Evolutionary conservation across 129 eudicot species (phyloP).

Genomic region (Ambrosia trifida): DNA sequence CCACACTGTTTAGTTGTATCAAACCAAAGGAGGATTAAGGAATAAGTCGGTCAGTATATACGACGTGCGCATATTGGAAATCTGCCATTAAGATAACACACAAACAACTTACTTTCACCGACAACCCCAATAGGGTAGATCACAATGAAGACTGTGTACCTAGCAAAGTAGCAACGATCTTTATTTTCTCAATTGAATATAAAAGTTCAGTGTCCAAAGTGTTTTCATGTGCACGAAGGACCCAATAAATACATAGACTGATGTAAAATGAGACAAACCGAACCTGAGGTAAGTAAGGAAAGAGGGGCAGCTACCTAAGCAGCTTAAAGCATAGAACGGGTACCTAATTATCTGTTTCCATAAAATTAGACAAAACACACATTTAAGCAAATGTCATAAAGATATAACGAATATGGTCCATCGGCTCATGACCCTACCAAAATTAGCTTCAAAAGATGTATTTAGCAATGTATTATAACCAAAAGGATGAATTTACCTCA

Average conservation of each 20-base stretch:
- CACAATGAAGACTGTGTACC: slow-evolving; percentile 87
- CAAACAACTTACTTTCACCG: slow-evolving; percentile 78
- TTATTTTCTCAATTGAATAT: slow-evolving; percentile 7
- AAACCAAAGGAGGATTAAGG: background rate
- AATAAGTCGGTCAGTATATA: slow-evolving; percentile 10
- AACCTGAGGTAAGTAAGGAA: slow-evolving; percentile 82
- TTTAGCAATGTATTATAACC: background rate
- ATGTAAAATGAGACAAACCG: slow-evolving; percentile 24
- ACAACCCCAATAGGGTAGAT: slow-evolving; percentile 77
- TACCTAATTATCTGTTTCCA: slow-evolving; percentile 72
- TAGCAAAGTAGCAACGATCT: slow-evolving; percentile 26
- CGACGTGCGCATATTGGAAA: background rate
- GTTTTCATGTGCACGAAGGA: background rate
- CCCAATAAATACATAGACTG: slow-evolving; percentile 17
- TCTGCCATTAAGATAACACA: background rate
- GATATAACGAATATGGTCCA: slow-evolving; percentile 18
- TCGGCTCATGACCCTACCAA: background rate
- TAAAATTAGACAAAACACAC: slow-evolving; percentile 5
- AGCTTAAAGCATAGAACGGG: slow-evolving; percentile 70
- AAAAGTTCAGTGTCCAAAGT: slow-evolving; percentile 10
- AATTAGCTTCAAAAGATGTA: background rate
- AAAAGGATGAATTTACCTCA: slow-evolving; percentile 51
- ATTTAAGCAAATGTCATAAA: background rate
- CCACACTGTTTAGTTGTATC: slow-evolving; percentile 63
- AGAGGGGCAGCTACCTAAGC: slow-evolving; percentile 62